phyloP scores from a whole-genome alignment of 805 yeast species.

The Candida palmyrensis region DNA sequence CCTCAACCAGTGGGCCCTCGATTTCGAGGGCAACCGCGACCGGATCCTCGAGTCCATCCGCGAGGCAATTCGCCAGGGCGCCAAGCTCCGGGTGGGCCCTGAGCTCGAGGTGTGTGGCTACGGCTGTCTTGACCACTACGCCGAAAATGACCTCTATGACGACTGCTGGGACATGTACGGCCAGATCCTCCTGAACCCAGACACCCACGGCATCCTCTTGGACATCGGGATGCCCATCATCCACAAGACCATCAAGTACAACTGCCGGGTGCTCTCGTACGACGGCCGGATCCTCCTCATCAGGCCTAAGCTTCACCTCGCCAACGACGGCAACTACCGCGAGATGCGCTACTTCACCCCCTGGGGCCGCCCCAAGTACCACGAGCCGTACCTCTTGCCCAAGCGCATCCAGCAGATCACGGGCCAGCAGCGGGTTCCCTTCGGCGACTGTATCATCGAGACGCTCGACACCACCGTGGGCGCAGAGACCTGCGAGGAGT shows the following conservation, averaged over 20 bases:
- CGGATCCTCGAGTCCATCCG: constrained; percentile 78
- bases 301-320: constrained; percentile 88
- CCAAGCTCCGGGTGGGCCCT: constrained; percentile 90
- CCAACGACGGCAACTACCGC: constrained; percentile 96
- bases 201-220: constrained; percentile 69
- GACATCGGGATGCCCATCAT: constrained; percentile 95
- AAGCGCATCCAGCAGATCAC: constrained; percentile 58
- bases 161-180: constrained; percentile 96
- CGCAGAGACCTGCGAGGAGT: constrained; percentile 97
- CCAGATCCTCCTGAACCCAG: constrained; percentile 61
- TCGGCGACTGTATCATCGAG: constrained; percentile 88
- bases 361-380: constrained; percentile 76
- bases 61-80: constrained; percentile 70
- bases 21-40: constrained; percentile 94
- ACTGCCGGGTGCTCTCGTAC: constrained; percentile 81
- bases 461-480: constrained; percentile 88
- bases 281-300: constrained; percentile 78
- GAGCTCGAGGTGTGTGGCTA: constrained; percentile 94
- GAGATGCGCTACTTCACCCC: constrained; percentile 98
- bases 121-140: constrained; percentile 90
- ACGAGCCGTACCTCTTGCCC: constrained; percentile 73
- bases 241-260: constrained; percentile 84
- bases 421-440: constrained; percentile 59
- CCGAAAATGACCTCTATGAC: constrained; percentile 80
- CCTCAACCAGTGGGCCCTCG: constrained; percentile 97